Conservation (phyloP, 148 eudicot genomes). For the Spergularia bocconei region DNA sequence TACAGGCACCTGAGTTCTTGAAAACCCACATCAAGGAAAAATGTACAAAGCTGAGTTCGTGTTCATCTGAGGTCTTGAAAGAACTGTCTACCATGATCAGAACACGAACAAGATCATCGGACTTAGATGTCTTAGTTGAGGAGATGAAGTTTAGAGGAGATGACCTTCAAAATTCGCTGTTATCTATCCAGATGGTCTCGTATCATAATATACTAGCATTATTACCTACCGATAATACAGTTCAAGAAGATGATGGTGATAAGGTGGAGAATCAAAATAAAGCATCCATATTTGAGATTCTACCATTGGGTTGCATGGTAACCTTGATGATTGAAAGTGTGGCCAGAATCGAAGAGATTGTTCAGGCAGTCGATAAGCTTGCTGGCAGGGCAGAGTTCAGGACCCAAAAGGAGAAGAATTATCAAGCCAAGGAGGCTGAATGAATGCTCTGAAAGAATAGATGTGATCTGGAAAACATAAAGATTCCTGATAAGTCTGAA, state of each 20-base stretch:
- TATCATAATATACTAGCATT: slow-evolving; percentile 9
- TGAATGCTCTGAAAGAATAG: slow-evolving; percentile 18
- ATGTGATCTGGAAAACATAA: slow-evolving; percentile 28
- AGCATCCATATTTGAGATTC: slow-evolving; percentile 45
- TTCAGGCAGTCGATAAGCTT: slow-evolving; percentile 45
- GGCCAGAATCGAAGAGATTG: slow-evolving; percentile 56
- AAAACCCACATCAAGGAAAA: slow-evolving; percentile 42
- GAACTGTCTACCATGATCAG: slow-evolving; percentile 48
- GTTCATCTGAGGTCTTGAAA: slow-evolving; percentile 53
- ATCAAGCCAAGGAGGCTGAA: slow-evolving; percentile 26
- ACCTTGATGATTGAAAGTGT: slow-evolving; percentile 64
- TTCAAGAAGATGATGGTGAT: slow-evolving; percentile 10
- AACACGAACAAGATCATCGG: slow-evolving; percentile 51
- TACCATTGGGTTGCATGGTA: slow-evolving; percentile 62
- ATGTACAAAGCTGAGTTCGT: slow-evolving; percentile 44
- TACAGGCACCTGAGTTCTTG: slow-evolving; percentile 55
- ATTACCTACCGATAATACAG: slow-evolving; percentile 5
- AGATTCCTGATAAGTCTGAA: slow-evolving; percentile 34
- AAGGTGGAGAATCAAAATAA: slow-evolving; percentile 3
- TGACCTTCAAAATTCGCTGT: slow-evolving; percentile 55
- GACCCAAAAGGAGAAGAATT: slow-evolving; percentile 29
- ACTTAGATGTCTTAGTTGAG: slow-evolving; percentile 33
- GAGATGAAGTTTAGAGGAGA: slow-evolving; percentile 60
- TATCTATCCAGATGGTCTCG: slow-evolving; percentile 34
- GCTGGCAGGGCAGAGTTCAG: slow-evolving; percentile 56